A percentile compares a stretch with the other conserved stretches of the same genome.
These are phyloP conservation scores for Endocalyx cinctus DNA, from an alignment of 2,329 filamentous ascomycete genomes.

Conservation along the genomic window DNA sequence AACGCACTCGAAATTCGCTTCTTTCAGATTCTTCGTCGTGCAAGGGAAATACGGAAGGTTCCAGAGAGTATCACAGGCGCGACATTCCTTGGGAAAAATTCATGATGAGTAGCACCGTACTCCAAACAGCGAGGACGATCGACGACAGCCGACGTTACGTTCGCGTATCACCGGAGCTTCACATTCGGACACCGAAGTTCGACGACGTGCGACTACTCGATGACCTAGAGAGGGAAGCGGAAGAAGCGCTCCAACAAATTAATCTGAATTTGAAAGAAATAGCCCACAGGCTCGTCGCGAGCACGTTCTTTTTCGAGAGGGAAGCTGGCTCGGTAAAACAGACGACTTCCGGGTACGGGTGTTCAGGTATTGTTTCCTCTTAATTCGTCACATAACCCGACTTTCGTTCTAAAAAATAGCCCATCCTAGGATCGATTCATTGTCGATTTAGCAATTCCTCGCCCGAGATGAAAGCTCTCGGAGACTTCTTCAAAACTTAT, in stretches of 20 bases:
- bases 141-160: slow-evolving; percentile 21
- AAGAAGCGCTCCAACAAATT: slow-evolving; percentile 19
- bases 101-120: too few relatives aligned
- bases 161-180: slow-evolving; percentile 25
- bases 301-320: slow-evolving; percentile 30
- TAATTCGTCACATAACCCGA: background rate
- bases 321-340: slow-evolving; percentile 23
- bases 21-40: too few relatives aligned
- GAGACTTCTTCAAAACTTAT: slow-evolving; percentile 24
- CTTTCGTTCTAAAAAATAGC: background rate
- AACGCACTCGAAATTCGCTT: too few relatives aligned
- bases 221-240: slow-evolving; percentile 20
- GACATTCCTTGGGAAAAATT: too few relatives aligned
- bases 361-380: slow-evolving; percentile 22
- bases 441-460: slow-evolving; percentile 24
- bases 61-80: too few relatives aligned
- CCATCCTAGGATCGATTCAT: slow-evolving; percentile 20
- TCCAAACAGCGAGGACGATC: too few relatives aligned
- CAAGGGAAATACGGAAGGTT: too few relatives aligned
- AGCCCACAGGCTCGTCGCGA: slow-evolving; percentile 26
- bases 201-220: slow-evolving; percentile 23
- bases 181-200: slow-evolving; percentile 22
- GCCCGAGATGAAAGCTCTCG: slow-evolving; percentile 23
- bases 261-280: slow-evolving; percentile 21
- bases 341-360: slow-evolving; percentile 21